Conservation (phyloP, 2,329 filamentous ascomycete species). For the Ilyonectria sp. region DNA sequence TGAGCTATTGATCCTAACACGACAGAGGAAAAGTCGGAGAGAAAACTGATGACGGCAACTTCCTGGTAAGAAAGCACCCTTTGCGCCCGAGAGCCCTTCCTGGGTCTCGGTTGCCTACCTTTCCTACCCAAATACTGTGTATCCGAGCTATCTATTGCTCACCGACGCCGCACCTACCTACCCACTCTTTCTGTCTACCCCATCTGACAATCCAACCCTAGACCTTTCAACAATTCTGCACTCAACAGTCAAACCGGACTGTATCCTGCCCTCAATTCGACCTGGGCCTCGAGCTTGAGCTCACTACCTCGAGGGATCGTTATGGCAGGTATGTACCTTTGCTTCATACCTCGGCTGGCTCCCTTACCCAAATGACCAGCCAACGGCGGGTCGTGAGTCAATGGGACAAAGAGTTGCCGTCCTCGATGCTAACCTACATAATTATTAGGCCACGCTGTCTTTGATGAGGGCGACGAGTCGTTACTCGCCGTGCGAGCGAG, state of each 20-base stretch:
- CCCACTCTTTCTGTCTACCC: slow-evolving; percentile 20
- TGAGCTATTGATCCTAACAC: slow-evolving; percentile 5
- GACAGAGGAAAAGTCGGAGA: slow-evolving; percentile 1
- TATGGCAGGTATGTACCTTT: slow-evolving; percentile 45
- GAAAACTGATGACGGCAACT: neutral
- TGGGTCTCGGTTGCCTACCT: neutral
- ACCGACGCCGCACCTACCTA: slow-evolving; percentile 28
- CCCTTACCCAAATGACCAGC: slow-evolving; percentile 30
- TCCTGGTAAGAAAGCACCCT: neutral
- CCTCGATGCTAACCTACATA: slow-evolving; percentile 17
- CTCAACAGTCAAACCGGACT: slow-evolving; percentile 5
- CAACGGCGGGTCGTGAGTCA: slow-evolving; percentile 21
- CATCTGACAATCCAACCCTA: slow-evolving; percentile 24
- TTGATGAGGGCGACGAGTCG: slow-evolving; percentile 42
- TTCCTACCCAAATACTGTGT: neutral
- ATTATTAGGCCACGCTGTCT: slow-evolving; percentile 25
- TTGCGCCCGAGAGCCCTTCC: neutral
- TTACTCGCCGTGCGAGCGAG: slow-evolving; percentile 46
- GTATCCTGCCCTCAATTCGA: slow-evolving; percentile 1
- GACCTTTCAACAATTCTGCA: slow-evolving; percentile 20
- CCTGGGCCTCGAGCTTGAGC: neutral
- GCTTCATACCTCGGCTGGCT: slow-evolving; percentile 24
- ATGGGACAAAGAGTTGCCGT: neutral
- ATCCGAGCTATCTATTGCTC: slow-evolving; percentile 23
- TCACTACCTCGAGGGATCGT: slow-evolving; percentile 22